phyloP scores from a whole-genome alignment of 805 yeast genomes.

The Maudiozyma saulgeensis region DNA sequence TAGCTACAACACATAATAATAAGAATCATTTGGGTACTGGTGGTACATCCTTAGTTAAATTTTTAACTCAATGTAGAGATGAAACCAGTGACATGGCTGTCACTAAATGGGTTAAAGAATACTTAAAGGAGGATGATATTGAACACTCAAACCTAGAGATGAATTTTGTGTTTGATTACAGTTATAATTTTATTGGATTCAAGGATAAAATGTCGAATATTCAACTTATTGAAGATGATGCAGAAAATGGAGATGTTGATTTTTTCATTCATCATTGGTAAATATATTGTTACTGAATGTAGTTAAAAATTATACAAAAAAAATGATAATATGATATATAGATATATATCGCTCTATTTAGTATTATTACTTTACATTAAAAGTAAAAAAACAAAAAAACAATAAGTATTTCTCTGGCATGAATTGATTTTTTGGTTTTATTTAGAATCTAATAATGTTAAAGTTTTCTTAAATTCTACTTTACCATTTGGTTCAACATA shows the following conservation, averaged over 20 bases:
- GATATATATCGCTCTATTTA: neutral
- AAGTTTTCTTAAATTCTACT: constrained; percentile 2
- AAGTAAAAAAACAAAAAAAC: neutral
- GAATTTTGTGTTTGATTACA: constrained; percentile 3
- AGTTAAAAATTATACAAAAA: neutral
- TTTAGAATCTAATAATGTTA: neutral
- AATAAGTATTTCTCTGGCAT: neutral
- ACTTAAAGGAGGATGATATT: neutral
- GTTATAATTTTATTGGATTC: constrained; percentile 2
- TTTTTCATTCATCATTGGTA: constrained; percentile 4
- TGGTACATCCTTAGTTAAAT: constrained; percentile 85
- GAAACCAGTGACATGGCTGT: constrained; percentile 42
- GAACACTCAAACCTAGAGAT: neutral
- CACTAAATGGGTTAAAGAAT: constrained; percentile 1
- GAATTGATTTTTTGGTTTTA: neutral
- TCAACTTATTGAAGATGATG: neutral
- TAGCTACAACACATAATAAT: neutral
- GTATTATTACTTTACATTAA: neutral
- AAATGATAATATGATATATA: neutral
- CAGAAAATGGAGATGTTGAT: constrained; percentile 3
- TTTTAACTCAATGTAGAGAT: constrained; percentile 89
- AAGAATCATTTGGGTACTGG: constrained; percentile 60
- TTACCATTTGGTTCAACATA: constrained; percentile 1
- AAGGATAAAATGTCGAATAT: constrained; percentile 1
- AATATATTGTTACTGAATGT: neutral